A percentile compares a stretch with the other conserved stretches of the same genome.
phyloP scores from a whole-genome alignment of 345 rosid genomes.

The Brassica napus region DNA sequence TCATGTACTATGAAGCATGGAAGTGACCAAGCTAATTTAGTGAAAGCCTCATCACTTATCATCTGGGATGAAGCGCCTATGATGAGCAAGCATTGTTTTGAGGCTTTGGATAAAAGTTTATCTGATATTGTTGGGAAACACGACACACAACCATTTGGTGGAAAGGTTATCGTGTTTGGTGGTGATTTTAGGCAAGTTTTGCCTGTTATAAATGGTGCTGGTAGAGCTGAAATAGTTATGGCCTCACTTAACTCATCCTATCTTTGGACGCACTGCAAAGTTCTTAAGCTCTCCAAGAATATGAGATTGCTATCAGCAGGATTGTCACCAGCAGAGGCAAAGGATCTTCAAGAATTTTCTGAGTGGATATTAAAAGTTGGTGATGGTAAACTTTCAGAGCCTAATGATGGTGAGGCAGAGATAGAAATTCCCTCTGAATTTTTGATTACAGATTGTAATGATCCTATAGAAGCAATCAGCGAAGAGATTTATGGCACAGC shows the following conservation, averaged over 20 bases:
- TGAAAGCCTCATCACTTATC: not conserved
- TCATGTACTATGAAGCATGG: not conserved
- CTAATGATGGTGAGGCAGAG: not conserved
- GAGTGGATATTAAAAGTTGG: not conserved
- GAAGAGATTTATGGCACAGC: not conserved
- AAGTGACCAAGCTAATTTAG: not conserved
- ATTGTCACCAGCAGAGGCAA: not conserved
- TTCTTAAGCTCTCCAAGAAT: not conserved
- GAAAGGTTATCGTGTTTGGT: not conserved
- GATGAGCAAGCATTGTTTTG: not conserved
- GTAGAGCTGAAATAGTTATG: not conserved
- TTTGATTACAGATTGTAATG: not conserved
- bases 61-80: not conserved
- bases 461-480: not conserved
- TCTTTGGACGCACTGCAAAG: not conserved
- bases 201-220: not conserved
- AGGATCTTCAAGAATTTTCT: not conserved
- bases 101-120: not conserved
- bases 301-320: not conserved
- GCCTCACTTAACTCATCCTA: not conserved
- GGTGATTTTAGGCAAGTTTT: not conserved
- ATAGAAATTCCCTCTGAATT: not conserved
- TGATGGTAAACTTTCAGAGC: not conserved
- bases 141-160: not conserved
- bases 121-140: not conserved